These are phyloP conservation scores for Amaranthus hypochondriacus DNA, from an alignment of 148 eudicot species.

Conservation along the genomic window DNA sequence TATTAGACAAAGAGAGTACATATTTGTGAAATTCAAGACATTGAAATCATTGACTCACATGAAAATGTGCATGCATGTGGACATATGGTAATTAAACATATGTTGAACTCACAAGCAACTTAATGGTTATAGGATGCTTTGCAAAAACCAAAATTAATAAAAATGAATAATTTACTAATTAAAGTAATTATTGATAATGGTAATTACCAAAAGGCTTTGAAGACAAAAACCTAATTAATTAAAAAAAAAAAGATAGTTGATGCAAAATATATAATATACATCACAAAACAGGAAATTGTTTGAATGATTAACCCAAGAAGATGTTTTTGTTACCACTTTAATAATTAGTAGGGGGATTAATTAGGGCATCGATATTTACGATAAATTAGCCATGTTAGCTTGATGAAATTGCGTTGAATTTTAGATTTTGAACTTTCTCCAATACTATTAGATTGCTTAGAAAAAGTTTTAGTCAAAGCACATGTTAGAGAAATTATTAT, in stretches of 20 bases:
- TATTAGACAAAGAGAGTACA: not conserved
- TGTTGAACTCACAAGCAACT: slow-evolving; percentile 20
- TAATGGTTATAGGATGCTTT: not conserved
- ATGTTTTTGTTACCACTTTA: slow-evolving; percentile 6
- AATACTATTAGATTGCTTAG: no score
- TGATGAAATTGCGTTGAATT: slow-evolving; percentile 9
- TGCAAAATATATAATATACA: not conserved
- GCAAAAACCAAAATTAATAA: not conserved
- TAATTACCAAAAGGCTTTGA: not conserved
- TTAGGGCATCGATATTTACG: slow-evolving; percentile 17
- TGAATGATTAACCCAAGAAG: slow-evolving; percentile 18
- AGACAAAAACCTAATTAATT: not conserved
- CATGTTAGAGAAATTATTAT: no score
- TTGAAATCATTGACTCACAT: slow-evolving; percentile 21
- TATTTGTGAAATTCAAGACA: slow-evolving; percentile 17
- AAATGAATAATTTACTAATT: not conserved
- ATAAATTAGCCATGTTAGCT: slow-evolving; percentile 13
- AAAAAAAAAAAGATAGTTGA: not conserved
- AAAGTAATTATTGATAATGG: not conserved
- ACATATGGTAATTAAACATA: slow-evolving; percentile 11
- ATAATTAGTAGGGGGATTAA: not conserved
- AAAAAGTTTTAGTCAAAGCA: no score
- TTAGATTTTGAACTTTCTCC: not conserved
- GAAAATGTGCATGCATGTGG: slow-evolving; percentile 4
- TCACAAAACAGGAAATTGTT: slow-evolving; percentile 1